Base-by-base conservation (phyloP, 2,329 filamentous ascomycete species). In the Aureobasidium sp. region DNA sequence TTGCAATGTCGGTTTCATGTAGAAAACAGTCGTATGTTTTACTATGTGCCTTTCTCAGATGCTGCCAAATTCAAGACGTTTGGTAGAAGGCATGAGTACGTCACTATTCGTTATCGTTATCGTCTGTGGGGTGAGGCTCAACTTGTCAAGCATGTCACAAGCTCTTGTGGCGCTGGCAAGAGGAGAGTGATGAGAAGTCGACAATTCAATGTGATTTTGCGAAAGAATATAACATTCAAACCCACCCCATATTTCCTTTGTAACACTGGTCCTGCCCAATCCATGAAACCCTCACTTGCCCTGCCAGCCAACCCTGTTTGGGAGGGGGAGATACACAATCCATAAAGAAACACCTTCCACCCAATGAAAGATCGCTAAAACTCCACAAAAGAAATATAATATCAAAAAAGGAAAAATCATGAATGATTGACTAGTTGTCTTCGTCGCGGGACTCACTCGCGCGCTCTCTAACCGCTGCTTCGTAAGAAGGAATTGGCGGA, bases 401-500 rank as follows among this genome's bases (percentile, higher is more conserved):
- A 13, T 44, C 29, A 34, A 51, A 34, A 14, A 50, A 30, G 25
- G 25, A 53, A 21, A 10, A 39, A n/a, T 51, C 49, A 13, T 39
- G 21, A 39, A 25, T 51, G 21, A 5, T 29, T 8, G 49, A 14
- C 49, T 37, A 51, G 34, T 51, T 34, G 34, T 36, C 34, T 11
- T 44, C 39, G 34, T 47, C 29, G 10, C 50, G 49, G 27, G 48
- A 44, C 27, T 39, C 32, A 13, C 39, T 41, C 10, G 49, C 42
- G 14, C 42, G 32, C 25, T 59, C 61, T 37, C 74, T 74, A 61
- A 91, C 80, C 1, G 89, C 90, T 63, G 90, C 89, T 72, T 86
- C 89, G 71, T 95, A 95, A 68, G 85, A 92, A 2, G 90, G 90
- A 65, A 94, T 91, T 0, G 90, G 89, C 29, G 89, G 87, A 49